Evolutionary conservation across 257 asterid genomes (phyloP).

Genomic region (Nemophila menziesii): DNA sequence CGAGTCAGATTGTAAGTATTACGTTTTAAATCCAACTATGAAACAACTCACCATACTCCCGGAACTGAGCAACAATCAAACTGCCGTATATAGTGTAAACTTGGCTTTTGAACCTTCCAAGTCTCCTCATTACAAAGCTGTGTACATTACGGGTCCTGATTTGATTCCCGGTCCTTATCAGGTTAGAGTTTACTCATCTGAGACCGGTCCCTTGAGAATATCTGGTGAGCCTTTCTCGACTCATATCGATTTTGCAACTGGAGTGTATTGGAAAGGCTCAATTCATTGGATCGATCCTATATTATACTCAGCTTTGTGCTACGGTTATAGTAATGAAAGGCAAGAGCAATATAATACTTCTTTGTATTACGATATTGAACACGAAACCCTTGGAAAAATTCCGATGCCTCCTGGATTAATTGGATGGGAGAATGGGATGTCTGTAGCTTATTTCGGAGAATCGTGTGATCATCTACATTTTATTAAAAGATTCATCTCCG

Average conservation of each 20-base stretch:
- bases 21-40: slow-evolving; percentile 20
- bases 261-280: slow-evolving; percentile 24
- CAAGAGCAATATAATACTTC: too few relatives aligned
- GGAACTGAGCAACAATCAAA: slow-evolving; percentile 5
- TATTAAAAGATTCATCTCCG: slow-evolving; percentile 5
- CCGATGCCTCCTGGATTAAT: slow-evolving; percentile 6
- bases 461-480: slow-evolving; percentile 23
- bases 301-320: not conserved
- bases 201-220: slow-evolving; percentile 18
- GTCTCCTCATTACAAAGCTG: slow-evolving; percentile 17
- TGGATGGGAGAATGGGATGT: not conserved
- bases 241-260: slow-evolving; percentile 5
- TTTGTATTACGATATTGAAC: not conserved
- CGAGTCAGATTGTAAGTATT: not conserved
- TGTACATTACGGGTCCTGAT: slow-evolving; percentile 8
- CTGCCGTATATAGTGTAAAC: slow-evolving; percentile 2
- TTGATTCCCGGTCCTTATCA: slow-evolving; percentile 12
- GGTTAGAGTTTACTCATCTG: slow-evolving; percentile 22
- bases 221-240: slow-evolving; percentile 10
- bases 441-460: slow-evolving; percentile 21
- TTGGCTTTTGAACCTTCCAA: slow-evolving; percentile 20
- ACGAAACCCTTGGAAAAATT: slow-evolving; percentile 9
- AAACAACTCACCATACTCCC: slow-evolving; percentile 19
- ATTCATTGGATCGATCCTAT: slow-evolving; percentile 17
- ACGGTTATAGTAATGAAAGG: not conserved